These are phyloP conservation scores for Boeremia lycopersici DNA, from an alignment of 2,329 filamentous ascomycete species.

Conservation along the genomic window DNA sequence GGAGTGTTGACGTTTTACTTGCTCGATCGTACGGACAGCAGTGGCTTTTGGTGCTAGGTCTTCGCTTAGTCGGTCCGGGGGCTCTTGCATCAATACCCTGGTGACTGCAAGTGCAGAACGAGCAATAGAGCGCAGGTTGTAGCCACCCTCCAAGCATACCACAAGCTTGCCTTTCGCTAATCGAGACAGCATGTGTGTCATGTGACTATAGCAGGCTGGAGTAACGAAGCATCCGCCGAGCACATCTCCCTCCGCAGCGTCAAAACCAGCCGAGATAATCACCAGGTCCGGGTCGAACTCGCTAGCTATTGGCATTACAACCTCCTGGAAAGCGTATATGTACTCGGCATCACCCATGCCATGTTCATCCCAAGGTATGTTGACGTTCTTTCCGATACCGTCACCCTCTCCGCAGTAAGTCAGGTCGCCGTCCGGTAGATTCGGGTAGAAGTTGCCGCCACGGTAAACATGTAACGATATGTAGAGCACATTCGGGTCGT, in stretches of 20 bases:
- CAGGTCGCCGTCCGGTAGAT: constrained; percentile 63
- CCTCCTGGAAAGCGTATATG: constrained; percentile 91
- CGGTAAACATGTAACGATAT: constrained; percentile 92
- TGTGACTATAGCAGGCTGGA: constrained; percentile 90
- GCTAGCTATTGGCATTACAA: constrained; percentile 93
- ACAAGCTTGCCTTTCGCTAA: constrained; percentile 87
- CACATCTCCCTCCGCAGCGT: constrained; percentile 91
- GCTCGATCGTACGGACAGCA: constrained; percentile 62
- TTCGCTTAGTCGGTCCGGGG: constrained; percentile 67
- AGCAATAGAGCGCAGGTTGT: constrained; percentile 92
- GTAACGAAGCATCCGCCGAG: constrained; percentile 92
- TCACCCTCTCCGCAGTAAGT: constrained; percentile 63
- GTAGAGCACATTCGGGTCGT: constrained; percentile 93
- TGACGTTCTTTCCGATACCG: constrained; percentile 68
- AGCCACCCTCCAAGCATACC: constrained; percentile 93
- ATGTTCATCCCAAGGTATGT: constrained; percentile 70
- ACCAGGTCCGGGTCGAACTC: constrained; percentile 95
- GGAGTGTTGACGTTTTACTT: constrained; percentile 65
- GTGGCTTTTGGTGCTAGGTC: constrained; percentile 54
- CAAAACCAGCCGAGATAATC: constrained; percentile 94
- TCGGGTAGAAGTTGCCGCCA: constrained; percentile 84
- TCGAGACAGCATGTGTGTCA: constrained; percentile 99
- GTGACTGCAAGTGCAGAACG: constrained; percentile 91
- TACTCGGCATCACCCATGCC: constrained; percentile 97
- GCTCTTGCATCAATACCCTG: constrained; percentile 92